A percentile compares a stretch with the other conserved stretches of the same genome.
Conservation (phyloP, 805 yeast genomes). For the Candida xiaguanensis region DNA sequence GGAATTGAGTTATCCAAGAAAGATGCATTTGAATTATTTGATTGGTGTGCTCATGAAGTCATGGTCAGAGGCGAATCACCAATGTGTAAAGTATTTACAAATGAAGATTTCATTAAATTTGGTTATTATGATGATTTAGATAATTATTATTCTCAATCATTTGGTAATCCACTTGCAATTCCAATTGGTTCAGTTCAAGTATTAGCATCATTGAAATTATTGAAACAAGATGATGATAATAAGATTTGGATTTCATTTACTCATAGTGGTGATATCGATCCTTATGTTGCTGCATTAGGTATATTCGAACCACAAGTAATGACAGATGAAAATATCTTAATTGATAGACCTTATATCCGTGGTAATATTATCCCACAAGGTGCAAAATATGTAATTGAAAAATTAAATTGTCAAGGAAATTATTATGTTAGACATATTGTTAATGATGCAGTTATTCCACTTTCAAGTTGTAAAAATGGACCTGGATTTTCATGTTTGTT, state of each 20-base stretch:
- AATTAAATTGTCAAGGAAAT: slow-evolving; percentile 41
- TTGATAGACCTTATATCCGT: slow-evolving; percentile 20
- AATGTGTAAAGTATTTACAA: slow-evolving; percentile 61
- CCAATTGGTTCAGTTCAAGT: slow-evolving; percentile 55
- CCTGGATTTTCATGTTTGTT: slow-evolving; percentile 48
- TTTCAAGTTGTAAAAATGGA: slow-evolving; percentile 46
- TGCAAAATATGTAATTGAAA: slow-evolving; percentile 49
- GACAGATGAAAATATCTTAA: slow-evolving; percentile 28
- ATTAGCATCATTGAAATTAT: slow-evolving; percentile 41
- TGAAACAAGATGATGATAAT: slow-evolving; percentile 29
- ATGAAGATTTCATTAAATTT: slow-evolving; percentile 56
- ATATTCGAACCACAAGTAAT: slow-evolving; percentile 40
- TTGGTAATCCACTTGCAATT: slow-evolving; percentile 53
- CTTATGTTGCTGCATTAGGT: slow-evolving; percentile 60
- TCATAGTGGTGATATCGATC: slow-evolving; percentile 62
- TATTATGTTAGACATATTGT: slow-evolving; percentile 45
- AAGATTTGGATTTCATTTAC: slow-evolving; percentile 63
- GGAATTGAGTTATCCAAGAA: slow-evolving; percentile 44
- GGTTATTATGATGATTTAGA: slow-evolving; percentile 57
- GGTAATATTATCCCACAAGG: slow-evolving; percentile 57
- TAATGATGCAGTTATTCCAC: slow-evolving; percentile 54
- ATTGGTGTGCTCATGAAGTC: slow-evolving; percentile 68
- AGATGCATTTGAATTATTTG: slow-evolving; percentile 51
- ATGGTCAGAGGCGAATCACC: slow-evolving; percentile 61
- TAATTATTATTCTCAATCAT: slow-evolving; percentile 57